Evolutionary conservation across 2,329 filamentous ascomycete species (phyloP), one percentile per base, ranked within the genome.

Genomic region (Didymellaceae sp.): DNA sequence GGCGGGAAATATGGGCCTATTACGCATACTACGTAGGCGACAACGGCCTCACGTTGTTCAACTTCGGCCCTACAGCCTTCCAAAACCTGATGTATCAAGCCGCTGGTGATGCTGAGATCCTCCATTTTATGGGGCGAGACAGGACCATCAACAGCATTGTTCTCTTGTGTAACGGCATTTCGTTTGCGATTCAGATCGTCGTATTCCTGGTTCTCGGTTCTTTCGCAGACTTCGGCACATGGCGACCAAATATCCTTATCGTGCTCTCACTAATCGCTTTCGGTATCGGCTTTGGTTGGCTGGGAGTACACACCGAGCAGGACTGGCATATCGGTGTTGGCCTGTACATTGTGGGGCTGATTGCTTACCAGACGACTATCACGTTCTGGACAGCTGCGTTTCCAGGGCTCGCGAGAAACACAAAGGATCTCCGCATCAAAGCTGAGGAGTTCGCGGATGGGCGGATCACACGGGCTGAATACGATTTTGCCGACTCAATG

Each of bases 361-460:
- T 89, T 55, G 80, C 81, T 1, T 88, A 88, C 59, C 85, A 88
- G 68, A 81, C 86, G 2, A 86, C 83, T 0, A 74, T 88, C 39
- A 88, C 86, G 0, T 88, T 87, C 66, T 88, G 85, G 84, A 86
- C 84, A 2, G 67, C 86, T 0, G 84, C 86, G 0, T 85, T 85
- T 49, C 82, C 83, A 3, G 77, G 81, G 0, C 70, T 86, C 6
- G 81, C 83, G 4, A 70, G 82, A 6, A 84, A 85, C 57, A 82
- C 80, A 1, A 61, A 67, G 1, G 74, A 80, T 18, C 71, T 85
- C 62, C 74, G 82, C 20, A 78, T 78, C 44, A 81, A 82, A 5
- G 73, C 76, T n/a, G 81, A 77, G 42, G 75, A 68, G 9, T 61
- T 63, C 10, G 54, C 75, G 17, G 70, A 75, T 2, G 80, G 84